These are phyloP conservation scores for Endothia cerciana DNA, from an alignment of 2,329 filamentous ascomycete genomes.

Conservation along the genomic window DNA sequence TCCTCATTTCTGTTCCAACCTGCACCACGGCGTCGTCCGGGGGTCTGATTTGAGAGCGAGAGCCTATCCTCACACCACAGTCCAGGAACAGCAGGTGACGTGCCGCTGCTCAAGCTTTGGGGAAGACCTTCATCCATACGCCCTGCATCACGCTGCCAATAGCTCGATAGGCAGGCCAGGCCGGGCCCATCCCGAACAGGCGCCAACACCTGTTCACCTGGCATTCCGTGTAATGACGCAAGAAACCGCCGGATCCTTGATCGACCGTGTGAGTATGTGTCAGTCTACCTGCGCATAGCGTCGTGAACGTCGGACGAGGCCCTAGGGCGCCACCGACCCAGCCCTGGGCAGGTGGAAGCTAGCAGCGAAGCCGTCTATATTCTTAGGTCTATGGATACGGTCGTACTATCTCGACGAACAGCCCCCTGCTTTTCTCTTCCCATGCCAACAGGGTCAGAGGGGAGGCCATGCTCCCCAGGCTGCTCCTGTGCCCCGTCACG, in stretches of 20 bases:
- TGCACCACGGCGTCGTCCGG: no score
- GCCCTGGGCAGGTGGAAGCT: not conserved
- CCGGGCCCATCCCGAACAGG: no score
- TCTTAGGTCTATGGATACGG: not conserved
- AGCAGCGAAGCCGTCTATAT: conserved; percentile 2
- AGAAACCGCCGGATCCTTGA: no score
- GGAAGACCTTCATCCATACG: not conserved
- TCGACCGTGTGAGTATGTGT: no score
- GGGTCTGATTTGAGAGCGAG: not conserved
- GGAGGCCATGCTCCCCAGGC: not conserved
- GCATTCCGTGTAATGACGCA: no score
- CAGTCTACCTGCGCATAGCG: no score
- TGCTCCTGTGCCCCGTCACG: not conserved
- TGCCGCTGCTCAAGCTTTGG: not conserved
- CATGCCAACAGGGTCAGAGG: not conserved
- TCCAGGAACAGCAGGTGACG: not conserved
- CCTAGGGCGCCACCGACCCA: no score
- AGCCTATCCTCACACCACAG: not conserved
- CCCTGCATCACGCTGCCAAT: not conserved
- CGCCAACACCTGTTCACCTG: no score
- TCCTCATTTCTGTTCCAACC: not conserved
- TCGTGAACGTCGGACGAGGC: no score
- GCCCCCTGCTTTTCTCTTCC: not conserved
- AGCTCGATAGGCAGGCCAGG: not conserved
- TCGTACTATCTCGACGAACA: not conserved